Conservation (phyloP, 306 rosid genomes). For the Canavalia ensiformis region DNA sequence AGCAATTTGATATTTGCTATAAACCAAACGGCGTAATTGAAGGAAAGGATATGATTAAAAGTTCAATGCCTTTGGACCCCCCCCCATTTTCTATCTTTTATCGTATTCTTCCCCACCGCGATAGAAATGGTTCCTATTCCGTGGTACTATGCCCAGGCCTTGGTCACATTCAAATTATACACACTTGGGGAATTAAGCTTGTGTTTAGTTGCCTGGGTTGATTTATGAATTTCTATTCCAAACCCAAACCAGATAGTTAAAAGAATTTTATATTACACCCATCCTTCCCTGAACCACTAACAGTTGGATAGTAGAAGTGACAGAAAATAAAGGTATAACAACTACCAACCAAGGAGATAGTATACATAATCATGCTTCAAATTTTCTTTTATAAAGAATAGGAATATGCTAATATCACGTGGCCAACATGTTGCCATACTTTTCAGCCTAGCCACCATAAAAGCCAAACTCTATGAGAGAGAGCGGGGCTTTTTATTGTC, state of each 20-base stretch:
- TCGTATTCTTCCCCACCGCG: slow-evolving; percentile 42
- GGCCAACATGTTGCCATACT: slow-evolving; percentile 40
- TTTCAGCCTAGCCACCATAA: slow-evolving; percentile 35
- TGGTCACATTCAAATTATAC: slow-evolving; percentile 17
- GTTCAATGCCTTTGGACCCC: slow-evolving; percentile 50
- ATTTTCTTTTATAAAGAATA: neutral
- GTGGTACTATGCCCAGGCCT: slow-evolving; percentile 44
- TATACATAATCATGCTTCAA: neutral
- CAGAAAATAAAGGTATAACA: neutral
- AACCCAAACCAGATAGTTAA: slow-evolving; percentile 15
- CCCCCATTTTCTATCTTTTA: slow-evolving; percentile 39
- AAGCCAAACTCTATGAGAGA: slow-evolving; percentile 53
- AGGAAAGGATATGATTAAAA: slow-evolving; percentile 41
- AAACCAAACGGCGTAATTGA: slow-evolving; percentile 47
- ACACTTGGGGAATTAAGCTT: slow-evolving; percentile 16
- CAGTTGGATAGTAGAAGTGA: neutral
- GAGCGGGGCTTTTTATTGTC: slow-evolving; percentile 19
- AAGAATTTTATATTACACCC: no score
- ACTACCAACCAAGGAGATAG: neutral
- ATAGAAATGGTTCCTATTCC: slow-evolving; percentile 47
- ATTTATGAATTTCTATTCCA: slow-evolving; percentile 14
- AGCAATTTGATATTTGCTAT: slow-evolving; percentile 45
- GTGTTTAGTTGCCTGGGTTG: slow-evolving; percentile 29
- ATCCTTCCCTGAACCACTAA: no score
- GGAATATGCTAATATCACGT: slow-evolving; percentile 46